A percentile compares a stretch with the other conserved stretches of the same genome.
phyloP scores from a whole-genome alignment of 441 rosid genomes.

The Euphorbia schlechtendalii region DNA sequence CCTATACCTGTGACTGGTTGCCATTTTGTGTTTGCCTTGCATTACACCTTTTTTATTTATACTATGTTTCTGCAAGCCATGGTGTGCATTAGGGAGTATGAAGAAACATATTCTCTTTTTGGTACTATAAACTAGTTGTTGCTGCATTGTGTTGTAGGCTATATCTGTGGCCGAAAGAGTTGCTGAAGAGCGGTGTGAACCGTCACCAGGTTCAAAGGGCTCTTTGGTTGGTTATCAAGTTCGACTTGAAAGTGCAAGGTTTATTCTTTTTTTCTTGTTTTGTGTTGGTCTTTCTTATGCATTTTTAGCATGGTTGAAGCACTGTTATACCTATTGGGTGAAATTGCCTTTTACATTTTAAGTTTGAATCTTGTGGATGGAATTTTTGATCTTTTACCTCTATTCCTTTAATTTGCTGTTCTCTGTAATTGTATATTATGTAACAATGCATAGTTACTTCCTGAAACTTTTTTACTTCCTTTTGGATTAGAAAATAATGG shows the following conservation, averaged over 20 bases:
- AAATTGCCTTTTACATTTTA: not conserved
- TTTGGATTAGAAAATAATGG: constrained; percentile 8
- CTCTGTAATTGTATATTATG: no score
- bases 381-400: no score
- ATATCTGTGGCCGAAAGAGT: constrained; percentile 96
- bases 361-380: not conserved
- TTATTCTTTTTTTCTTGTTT: constrained; percentile 20
- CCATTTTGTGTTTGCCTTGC: constrained; percentile 5
- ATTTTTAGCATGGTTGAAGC: no score
- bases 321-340: not conserved
- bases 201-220: constrained; percentile 72
- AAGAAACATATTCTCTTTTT: not conserved
- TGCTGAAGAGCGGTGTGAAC: constrained; percentile 90
- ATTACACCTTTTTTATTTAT: not conserved
- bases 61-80: not conserved
- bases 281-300: not conserved
- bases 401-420: no score
- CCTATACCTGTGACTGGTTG: not conserved
- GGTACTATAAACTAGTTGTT: not conserved
- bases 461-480: not conserved
- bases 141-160: constrained; percentile 50
- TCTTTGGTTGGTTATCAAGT: constrained; percentile 98
- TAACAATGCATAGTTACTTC: not conserved
- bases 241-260: constrained; percentile 95
- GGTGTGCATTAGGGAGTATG: not conserved